A percentile compares a stretch with the other conserved stretches of the same genome.
phyloP scores from a whole-genome alignment of 2,329 filamentous ascomycete species.

The Tolypocladium paradoxum region DNA sequence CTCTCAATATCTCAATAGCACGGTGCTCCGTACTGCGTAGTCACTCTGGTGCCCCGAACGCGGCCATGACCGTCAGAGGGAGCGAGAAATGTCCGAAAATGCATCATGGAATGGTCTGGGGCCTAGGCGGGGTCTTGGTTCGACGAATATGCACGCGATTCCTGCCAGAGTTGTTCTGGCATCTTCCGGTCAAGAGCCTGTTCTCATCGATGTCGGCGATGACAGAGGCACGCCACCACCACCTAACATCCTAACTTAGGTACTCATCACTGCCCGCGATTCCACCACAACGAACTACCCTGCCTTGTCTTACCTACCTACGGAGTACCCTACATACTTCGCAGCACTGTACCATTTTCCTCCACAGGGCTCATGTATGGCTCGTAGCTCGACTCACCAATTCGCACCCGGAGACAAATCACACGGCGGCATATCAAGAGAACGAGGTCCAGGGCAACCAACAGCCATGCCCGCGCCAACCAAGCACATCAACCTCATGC shows the following conservation, averaged over 20 bases:
- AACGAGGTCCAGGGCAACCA: background rate
- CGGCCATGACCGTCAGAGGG: too few species aligned
- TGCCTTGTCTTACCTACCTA: too few species aligned
- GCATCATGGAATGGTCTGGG: background rate
- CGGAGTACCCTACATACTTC: too few species aligned
- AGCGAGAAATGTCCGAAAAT: too few species aligned
- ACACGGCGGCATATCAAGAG: background rate
- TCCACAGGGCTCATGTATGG: too few species aligned
- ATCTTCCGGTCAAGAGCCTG: background rate
- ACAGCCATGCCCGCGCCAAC: conserved; percentile 15
- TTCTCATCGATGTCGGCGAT: background rate
- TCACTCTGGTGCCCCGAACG: too few species aligned
- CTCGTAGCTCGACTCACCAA: background rate
- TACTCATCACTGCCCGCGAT: too few species aligned
- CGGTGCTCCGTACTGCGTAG: background rate
- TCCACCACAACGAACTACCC: too few species aligned
- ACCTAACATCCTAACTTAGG: too few species aligned
- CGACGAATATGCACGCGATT: background rate
- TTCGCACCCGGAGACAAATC: background rate
- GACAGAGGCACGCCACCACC: background rate
- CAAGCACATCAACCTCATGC: conserved; percentile 50
- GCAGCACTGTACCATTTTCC: too few species aligned
- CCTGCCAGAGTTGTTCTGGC: background rate
- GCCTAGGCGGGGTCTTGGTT: background rate
- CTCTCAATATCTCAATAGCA: background rate